phyloP scores from a whole-genome alignment of 2,329 filamentous ascomycete species.

The Thermothelomyces thermophilus region DNA sequence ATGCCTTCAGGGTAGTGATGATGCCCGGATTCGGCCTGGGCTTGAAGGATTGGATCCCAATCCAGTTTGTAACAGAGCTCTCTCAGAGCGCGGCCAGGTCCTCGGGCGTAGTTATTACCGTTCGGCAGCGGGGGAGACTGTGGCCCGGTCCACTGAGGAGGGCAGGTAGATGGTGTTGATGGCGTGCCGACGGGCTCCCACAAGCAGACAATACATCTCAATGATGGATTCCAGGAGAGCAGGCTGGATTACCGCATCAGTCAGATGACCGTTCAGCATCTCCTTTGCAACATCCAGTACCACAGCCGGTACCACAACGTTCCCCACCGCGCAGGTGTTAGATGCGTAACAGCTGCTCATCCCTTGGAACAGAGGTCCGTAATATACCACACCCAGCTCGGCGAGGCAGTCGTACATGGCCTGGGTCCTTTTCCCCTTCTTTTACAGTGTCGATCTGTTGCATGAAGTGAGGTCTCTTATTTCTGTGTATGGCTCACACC shows the following conservation, averaged over 20 bases:
- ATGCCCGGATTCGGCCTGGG: constrained; percentile 4
- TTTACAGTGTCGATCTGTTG: too few species aligned
- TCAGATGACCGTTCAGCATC: constrained; percentile 34
- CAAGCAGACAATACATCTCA: constrained; percentile 37
- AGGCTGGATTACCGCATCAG: constrained; percentile 33
- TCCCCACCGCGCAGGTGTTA: constrained; percentile 29
- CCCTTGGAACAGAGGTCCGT: constrained; percentile 47
- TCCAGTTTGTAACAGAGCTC: constrained; percentile 42
- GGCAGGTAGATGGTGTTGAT: constrained; percentile 38
- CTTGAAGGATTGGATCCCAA: constrained; percentile 37
- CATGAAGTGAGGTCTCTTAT: too few species aligned
- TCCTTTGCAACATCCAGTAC: constrained; percentile 33
- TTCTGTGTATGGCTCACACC: too few species aligned
- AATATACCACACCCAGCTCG: constrained; percentile 44
- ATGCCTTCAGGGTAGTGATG: constrained; percentile 23
- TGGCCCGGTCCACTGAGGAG: constrained; percentile 35
- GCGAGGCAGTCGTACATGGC: constrained; percentile 42
- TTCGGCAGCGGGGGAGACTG: constrained; percentile 30
- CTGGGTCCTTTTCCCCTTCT: too few species aligned
- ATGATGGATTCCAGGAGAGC: constrained; percentile 36
- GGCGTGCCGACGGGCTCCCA: constrained; percentile 26
- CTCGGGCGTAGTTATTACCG: too few species aligned
- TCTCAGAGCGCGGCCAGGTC: constrained; percentile 31
- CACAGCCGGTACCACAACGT: constrained; percentile 32
- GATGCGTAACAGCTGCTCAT: constrained; percentile 39